A percentile compares a stretch with the other conserved stretches of the same genome.
Evolutionary conservation across 129 eudicot species (phyloP).

Genomic region (Saposhnikovia divaricata): DNA sequence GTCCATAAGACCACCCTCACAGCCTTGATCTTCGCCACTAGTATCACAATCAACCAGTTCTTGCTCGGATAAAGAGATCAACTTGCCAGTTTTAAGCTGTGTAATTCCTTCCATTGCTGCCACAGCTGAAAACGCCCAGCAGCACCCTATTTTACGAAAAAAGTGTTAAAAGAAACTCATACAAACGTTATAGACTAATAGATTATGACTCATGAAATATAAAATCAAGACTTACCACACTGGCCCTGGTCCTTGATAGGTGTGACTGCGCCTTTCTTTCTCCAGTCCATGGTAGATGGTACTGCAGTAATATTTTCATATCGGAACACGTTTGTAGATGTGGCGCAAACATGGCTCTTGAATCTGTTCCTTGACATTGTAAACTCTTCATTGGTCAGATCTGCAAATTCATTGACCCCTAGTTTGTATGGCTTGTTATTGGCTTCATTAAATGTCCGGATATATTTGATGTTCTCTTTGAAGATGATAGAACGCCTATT

Average conservation of each 20-base stretch:
- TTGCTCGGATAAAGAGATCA: constrained; percentile 6
- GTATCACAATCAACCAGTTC: constrained; percentile 11
- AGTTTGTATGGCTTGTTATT: not conserved
- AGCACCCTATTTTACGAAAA: not conserved
- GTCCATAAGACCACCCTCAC: constrained; percentile 9
- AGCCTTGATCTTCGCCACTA: constrained; percentile 8
- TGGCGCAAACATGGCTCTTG: constrained; percentile 4
- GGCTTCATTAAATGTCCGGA: not conserved
- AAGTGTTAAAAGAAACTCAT: not conserved
- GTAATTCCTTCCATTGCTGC: constrained; percentile 13
- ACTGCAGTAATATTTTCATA: constrained; percentile 5
- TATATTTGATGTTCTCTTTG: not conserved
- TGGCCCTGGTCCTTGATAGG: constrained; percentile 5
- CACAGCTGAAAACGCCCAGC: constrained; percentile 8
- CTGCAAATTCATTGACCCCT: constrained; percentile 8
- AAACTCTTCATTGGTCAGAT: constrained; percentile 8
- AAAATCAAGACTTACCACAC: not conserved
- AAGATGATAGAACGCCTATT: not conserved
- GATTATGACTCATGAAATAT: not conserved
- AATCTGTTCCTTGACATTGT: not conserved
- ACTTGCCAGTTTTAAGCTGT: constrained; percentile 7
- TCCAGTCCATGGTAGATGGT: constrained; percentile 2
- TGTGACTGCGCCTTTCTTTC: not conserved
- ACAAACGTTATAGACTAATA: not conserved
- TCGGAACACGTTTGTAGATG: not conserved